Evolutionary conservation across 306 rosid genomes (phyloP).

Genomic region (Dicorynia guianensis): DNA sequence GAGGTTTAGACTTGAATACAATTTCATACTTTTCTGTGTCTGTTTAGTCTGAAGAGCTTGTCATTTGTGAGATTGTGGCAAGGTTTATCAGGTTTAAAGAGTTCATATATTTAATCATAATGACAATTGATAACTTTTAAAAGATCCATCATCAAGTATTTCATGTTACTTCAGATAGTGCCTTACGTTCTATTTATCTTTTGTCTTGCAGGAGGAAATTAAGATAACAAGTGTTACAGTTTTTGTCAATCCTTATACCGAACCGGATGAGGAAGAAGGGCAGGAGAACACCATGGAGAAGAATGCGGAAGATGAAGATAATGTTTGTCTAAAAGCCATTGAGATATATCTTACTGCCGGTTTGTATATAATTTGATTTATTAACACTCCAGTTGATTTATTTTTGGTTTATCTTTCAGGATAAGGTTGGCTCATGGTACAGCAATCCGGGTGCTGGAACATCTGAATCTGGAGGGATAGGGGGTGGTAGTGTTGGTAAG

Average conservation of each 20-base stretch:
- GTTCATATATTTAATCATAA: conserved; percentile 33
- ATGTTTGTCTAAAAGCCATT: conserved; percentile 60
- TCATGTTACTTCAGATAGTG: conserved; percentile 16
- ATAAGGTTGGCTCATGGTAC: conserved; percentile 88
- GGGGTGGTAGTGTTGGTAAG: conserved; percentile 79
- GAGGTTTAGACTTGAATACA: not conserved
- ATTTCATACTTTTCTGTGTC: not conserved
- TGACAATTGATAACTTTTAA: conserved; percentile 29
- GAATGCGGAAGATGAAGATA: conserved; percentile 73
- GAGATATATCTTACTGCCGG: not conserved
- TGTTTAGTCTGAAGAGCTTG: conserved; percentile 17
- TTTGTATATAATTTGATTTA: conserved; percentile 4
- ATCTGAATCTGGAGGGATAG: conserved; percentile 56
- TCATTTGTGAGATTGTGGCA: conserved; percentile 29
- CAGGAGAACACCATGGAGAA: conserved; percentile 52
- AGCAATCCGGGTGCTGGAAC: conserved; percentile 86
- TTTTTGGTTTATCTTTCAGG: conserved; percentile 56
- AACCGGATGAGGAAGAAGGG: conserved; percentile 79
- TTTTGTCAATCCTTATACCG: conserved; percentile 89
- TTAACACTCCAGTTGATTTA: conserved; percentile 7
- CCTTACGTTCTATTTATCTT: conserved; percentile 28
- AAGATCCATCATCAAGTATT: conserved; percentile 13
- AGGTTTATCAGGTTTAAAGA: conserved; percentile 30
- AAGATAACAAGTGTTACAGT: conserved; percentile 78
- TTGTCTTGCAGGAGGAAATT: conserved; percentile 81